These are phyloP conservation scores for Cucumis hystrix DNA, from an alignment of 306 rosid species.

Conservation along the genomic window DNA sequence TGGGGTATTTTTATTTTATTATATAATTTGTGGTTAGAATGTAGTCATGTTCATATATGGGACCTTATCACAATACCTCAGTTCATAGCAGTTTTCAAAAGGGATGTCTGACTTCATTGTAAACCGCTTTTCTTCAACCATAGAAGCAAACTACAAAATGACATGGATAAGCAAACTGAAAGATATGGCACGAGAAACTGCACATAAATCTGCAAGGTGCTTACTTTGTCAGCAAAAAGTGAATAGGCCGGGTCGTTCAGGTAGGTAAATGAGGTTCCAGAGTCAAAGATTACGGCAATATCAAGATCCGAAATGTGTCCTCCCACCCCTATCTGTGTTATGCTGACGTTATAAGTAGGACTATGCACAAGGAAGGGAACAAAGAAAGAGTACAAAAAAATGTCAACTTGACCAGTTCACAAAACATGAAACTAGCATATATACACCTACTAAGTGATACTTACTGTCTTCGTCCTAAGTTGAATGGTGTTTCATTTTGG, in stretches of 20 bases:
- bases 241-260: slow-evolving; percentile 67
- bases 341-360: slow-evolving; percentile 53
- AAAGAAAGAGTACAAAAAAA: neutral
- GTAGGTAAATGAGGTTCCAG: slow-evolving; percentile 82
- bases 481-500: slow-evolving; percentile 69
- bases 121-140: slow-evolving; percentile 20
- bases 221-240: slow-evolving; percentile 40
- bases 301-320: slow-evolving; percentile 29
- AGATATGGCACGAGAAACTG: neutral
- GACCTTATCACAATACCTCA: slow-evolving; percentile 25
- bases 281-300: slow-evolving; percentile 61
- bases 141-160: slow-evolving; percentile 48
- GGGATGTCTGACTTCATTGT: slow-evolving; percentile 24
- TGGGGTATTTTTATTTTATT: neutral
- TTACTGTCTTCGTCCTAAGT: slow-evolving; percentile 31
- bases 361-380: slow-evolving; percentile 13
- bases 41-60: neutral
- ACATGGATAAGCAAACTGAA: slow-evolving; percentile 4
- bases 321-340: slow-evolving; percentile 54
- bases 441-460: slow-evolving; percentile 2
- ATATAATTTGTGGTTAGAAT: neutral
- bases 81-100: slow-evolving; percentile 69
- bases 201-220: slow-evolving; percentile 9
- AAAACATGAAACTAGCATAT: neutral
- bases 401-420: neutral